phyloP scores from a whole-genome alignment of 2,329 filamentous ascomycete genomes.

The Ilyonectria destructans region DNA sequence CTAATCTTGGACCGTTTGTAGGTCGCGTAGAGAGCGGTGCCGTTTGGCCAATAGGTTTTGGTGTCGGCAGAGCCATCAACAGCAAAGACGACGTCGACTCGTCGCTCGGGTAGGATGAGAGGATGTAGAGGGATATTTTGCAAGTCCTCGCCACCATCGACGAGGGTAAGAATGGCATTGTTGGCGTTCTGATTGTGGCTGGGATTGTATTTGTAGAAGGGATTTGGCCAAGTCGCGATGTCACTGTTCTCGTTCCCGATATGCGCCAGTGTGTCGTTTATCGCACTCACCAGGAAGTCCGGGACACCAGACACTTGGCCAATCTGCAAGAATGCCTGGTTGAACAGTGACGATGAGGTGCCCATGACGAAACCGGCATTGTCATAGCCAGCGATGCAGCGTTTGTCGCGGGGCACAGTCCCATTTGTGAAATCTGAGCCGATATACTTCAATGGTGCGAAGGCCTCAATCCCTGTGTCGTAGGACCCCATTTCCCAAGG shows the following conservation, averaged over 20 bases:
- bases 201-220: conserved; percentile 79
- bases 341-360: conserved; percentile 89
- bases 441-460: conserved; percentile 79
- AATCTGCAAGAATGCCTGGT: conserved; percentile 79
- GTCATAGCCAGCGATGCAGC: conserved; percentile 86
- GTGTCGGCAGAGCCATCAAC: conserved; percentile 86
- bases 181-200: conserved; percentile 71
- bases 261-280: conserved; percentile 54
- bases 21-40: conserved; percentile 81
- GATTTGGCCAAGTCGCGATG: conserved; percentile 84
- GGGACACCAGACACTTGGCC: conserved; percentile 53
- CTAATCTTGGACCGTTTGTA: conserved; percentile 76
- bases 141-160: conserved; percentile 84
- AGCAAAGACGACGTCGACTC: conserved; percentile 86
- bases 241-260: conserved; percentile 77
- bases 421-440: conserved; percentile 82
- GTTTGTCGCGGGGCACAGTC: conserved; percentile 66
- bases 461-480: conserved; percentile 73
- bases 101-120: conserved; percentile 80
- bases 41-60: conserved; percentile 80
- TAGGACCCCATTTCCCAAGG: conserved; percentile 86
- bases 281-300: conserved; percentile 57
- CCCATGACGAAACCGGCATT: conserved; percentile 89
- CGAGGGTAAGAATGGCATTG: conserved; percentile 74
- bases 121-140: conserved; percentile 88